A percentile compares a stretch with the other conserved stretches of the same genome.
Conservation (phyloP, 306 rosid species). For the Trichosanthes cucumerina region DNA sequence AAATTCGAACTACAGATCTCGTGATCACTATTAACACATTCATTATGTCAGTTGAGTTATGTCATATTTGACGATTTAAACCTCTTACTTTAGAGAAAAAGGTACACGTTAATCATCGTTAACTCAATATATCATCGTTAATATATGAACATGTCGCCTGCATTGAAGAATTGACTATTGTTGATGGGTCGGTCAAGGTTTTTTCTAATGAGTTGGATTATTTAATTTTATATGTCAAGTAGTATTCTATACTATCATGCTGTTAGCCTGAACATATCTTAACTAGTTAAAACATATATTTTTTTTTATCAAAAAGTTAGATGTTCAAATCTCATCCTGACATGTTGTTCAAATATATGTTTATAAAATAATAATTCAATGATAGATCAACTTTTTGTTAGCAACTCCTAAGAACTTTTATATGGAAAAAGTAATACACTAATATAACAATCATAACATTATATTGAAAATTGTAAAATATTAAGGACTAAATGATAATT, state of each 20-base stretch:
- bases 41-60: too few relatives aligned
- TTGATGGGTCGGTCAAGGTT: neutral
- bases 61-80: too few relatives aligned
- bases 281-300: too few relatives aligned
- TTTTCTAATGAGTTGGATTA: neutral
- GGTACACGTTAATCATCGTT: too few relatives aligned
- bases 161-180: neutral
- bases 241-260: neutral
- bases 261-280: too few relatives aligned
- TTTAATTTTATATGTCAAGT: neutral
- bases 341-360: neutral
- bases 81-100: too few relatives aligned
- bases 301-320: too few relatives aligned
- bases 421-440: neutral
- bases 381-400: neutral
- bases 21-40: too few relatives aligned
- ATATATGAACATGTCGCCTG: neutral
- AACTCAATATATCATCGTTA: too few relatives aligned
- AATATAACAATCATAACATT: too few relatives aligned
- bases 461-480: neutral
- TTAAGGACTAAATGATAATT: neutral
- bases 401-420: neutral
- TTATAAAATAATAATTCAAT: neutral
- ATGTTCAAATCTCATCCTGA: too few relatives aligned
- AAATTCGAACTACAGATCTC: too few relatives aligned